Evolutionary conservation across 768 basidiomycete genomes (phyloP), one percentile per base, ranked within the genome.

Genomic region (Coprinopsis strossmayeri): DNA sequence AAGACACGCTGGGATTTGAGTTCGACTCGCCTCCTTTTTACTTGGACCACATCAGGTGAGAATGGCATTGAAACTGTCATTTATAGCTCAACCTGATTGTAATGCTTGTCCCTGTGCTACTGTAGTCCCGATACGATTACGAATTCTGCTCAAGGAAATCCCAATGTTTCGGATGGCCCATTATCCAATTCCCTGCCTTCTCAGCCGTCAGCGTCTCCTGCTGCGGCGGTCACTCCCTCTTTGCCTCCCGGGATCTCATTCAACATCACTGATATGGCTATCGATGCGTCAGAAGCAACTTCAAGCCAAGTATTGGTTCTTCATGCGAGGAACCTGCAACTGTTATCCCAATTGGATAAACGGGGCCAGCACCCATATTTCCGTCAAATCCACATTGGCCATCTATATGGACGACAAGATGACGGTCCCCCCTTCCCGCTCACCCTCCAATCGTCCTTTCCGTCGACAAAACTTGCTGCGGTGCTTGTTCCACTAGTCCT

Each of bases 1-100:
- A 59, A 39, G 63, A 63, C 41, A 57, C 63, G 41, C 61, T 55
- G 44, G 64, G 57, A 2, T 48, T 44, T 3, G 47, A 39, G 12
- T 59, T 50, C 26, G 50, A 46, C 28, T 66, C 66, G 1, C 60
- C 64, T 2, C 34, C 40, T 25, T 67, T 69, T 42, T 50, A 42
- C 23, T 21, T 50, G 13, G 42, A 34, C 21, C 42, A 34, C 5
- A n/a, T 24, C 3, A 18, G 24, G 47, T 49, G 43, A 28, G 47
- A n/a, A n/a, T n/a, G n/a, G n/a, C n/a, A n/a, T n/a, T n/a, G n/a
- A n/a, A n/a, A n/a, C n/a, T 9, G 5, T 18, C 18, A 17, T 13
- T 24, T 13, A 3, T 39, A n/a, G n/a, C 12, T n/a, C 32, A 9
- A n/a, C 32, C 11, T 15, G 15, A 32, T 7, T 32, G 30, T 7